Base-by-base conservation (phyloP, 192 early-diverging fungal species). In the Phycomyces blakesleeanus region DNA sequence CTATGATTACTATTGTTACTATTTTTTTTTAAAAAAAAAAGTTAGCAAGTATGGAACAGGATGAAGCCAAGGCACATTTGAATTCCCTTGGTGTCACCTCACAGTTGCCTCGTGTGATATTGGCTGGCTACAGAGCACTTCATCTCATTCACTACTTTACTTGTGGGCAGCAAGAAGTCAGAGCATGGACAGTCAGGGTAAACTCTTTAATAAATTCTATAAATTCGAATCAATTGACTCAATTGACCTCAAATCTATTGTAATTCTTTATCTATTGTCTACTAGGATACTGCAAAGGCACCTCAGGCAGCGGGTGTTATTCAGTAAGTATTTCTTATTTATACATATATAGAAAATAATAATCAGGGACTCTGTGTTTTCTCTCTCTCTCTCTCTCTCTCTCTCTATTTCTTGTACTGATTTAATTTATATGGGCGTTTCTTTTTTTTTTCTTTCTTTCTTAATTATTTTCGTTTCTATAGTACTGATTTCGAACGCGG, bases 401-500 rank as follows among this genome's bases (percentile, higher is more conserved):
- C n/a, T n/a, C n/a, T n/a, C n/a, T n/a, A n/a, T n/a, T n/a, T n/a
- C n/a, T n/a, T n/a, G n/a, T n/a, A n/a, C n/a, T n/a, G n/a, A n/a
- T n/a, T n/a, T n/a, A n/a, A n/a, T n/a, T n/a, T n/a, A n/a, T n/a
- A n/a, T n/a, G n/a, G n/a, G n/a, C n/a, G n/a, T n/a, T n/a, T n/a
- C n/a, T n/a, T 34, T 24, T 16, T 4, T 3, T 1, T 18, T 52
- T 1, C 6, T 50, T 38, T 22, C 29, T 4, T 41, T 47, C 16
- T 20, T 29, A 15, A 5, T 41, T 47, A 15, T 24, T 80, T 77
- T 67, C 75, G 72, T 55, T 78, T 73, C 14, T 80, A 75, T 63
- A 83, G 88, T 69, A 80, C 88, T 27, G 92, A 93, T 63, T 91
- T 93, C 76, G 86, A 78, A 56, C 73, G 76, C 55, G 88, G 82